Conservation (phyloP, 192 early-diverging fungal species). For the Coemansia sp. region DNA sequence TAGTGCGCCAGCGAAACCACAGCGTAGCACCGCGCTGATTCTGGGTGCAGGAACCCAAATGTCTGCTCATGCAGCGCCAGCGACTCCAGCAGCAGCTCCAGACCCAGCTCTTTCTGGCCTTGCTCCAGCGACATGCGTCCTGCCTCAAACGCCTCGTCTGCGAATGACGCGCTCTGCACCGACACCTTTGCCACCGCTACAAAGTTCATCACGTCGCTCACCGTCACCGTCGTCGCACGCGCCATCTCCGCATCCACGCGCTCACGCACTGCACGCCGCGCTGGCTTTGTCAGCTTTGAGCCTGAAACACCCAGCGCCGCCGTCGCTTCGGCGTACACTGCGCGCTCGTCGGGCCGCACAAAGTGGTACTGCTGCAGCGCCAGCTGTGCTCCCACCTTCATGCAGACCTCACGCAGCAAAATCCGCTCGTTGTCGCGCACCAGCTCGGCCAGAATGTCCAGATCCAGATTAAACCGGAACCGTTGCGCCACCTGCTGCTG, state of each 20-base stretch:
- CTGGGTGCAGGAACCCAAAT: conserved; percentile 87
- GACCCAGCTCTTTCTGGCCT: conserved; percentile 73
- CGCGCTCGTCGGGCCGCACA: conserved; percentile 45
- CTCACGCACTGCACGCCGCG: conserved; percentile 61
- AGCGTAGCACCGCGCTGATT: conserved; percentile 83
- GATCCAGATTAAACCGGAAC: conserved; percentile 72
- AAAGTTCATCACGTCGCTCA: conserved; percentile 38
- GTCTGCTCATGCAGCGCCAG: conserved; percentile 88
- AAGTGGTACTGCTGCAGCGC: conserved; percentile 75
- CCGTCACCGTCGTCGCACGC: conserved; percentile 27
- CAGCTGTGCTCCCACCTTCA: conserved; percentile 86
- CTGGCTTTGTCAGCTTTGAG: conserved; percentile 56
- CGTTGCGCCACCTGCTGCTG: conserved; percentile 64
- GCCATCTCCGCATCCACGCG: conserved; percentile 20
- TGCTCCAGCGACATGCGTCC: conserved; percentile 75
- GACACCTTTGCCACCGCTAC: conserved; percentile 40
- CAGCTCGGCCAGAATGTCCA: conserved; percentile 54
- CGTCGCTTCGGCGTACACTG: conserved; percentile 40
- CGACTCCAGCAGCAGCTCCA: conserved; percentile 83
- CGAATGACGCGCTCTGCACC: conserved; percentile 64
- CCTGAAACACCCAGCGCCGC: conserved; percentile 18
- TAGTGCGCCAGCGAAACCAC: conserved; percentile 81
- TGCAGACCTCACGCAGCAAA: conserved; percentile 78
- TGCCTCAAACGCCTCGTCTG: conserved; percentile 87
- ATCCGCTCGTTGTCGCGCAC: conserved; percentile 59